Evolutionary conservation across 2,329 filamentous ascomycete genomes (phyloP).

Genomic region (Stagonosporopsis chrysanthemi): DNA sequence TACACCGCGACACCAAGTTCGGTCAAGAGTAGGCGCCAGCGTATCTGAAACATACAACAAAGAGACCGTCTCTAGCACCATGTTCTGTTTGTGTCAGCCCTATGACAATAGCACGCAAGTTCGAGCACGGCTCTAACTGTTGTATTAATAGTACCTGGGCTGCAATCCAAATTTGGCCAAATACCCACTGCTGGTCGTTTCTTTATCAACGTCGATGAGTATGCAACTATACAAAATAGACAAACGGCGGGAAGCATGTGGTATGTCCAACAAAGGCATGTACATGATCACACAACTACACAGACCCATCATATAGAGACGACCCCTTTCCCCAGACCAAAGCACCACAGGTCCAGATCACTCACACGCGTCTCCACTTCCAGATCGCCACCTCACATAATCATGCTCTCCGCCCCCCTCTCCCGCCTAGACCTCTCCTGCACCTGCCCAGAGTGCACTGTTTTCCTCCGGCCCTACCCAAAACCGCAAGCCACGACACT

Average conservation of each 20-base stretch:
- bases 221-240: background rate
- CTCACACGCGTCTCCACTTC: background rate
- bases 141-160: conserved; percentile 1
- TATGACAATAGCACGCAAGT: background rate
- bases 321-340: background rate
- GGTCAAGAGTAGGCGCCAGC: background rate
- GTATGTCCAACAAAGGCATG: background rate
- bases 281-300: background rate
- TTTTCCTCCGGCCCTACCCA: conserved; percentile 22
- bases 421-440: conserved; percentile 24
- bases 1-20: background rate
- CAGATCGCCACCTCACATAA: background rate
- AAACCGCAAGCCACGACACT: background rate
- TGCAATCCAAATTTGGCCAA: background rate
- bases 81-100: background rate
- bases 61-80: background rate
- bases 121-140: background rate
- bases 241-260: background rate
- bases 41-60: conserved; percentile 6
- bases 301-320: background rate
- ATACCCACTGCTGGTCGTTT: background rate
- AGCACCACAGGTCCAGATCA: background rate
- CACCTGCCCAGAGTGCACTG: conserved; percentile 22
- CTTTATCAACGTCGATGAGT: background rate
- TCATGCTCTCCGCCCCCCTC: conserved; percentile 6